A percentile compares a stretch with the other conserved stretches of the same genome.
Conservation (phyloP, 129 eudicot genomes). For the Tagetes patula region DNA sequence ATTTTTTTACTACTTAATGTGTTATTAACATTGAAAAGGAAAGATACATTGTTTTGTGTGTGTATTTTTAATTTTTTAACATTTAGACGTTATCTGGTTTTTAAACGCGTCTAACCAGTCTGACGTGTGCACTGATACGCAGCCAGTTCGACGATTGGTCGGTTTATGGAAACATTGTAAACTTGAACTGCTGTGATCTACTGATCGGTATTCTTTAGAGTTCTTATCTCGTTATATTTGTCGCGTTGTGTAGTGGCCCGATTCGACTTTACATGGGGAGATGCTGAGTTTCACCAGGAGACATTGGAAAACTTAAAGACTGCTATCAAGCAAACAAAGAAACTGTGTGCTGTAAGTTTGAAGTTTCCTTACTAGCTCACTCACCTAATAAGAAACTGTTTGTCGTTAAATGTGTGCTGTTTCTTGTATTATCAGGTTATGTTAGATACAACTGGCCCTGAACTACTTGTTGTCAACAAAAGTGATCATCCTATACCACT, state of each 20-base stretch:
- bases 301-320: slow-evolving; percentile 63
- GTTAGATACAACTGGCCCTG: slow-evolving; percentile 92
- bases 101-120: too few species aligned
- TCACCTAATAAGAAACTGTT: not conserved
- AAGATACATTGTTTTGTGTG: too few species aligned
- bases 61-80: too few species aligned
- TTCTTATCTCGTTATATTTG: not conserved
- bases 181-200: not conserved
- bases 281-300: slow-evolving; percentile 78
- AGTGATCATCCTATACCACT: slow-evolving; percentile 66
- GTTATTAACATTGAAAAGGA: not conserved
- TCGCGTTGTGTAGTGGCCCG: slow-evolving; percentile 59
- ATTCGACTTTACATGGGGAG: slow-evolving; percentile 92
- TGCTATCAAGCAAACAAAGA: slow-evolving; percentile 72
- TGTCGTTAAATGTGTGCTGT: slow-evolving; percentile 4
- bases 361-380: slow-evolving; percentile 29
- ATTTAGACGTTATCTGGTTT: not conserved
- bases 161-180: not conserved
- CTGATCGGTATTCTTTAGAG: not conserved
- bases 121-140: not conserved
- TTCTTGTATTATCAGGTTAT: slow-evolving; percentile 53
- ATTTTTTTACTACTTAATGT: too few species aligned
- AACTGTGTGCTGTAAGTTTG: slow-evolving; percentile 83
- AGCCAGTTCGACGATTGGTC: not conserved
- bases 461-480: slow-evolving; percentile 79